Base-by-base conservation (phyloP, 2,329 filamentous ascomycete species). In the Diplodia mutila region DNA sequence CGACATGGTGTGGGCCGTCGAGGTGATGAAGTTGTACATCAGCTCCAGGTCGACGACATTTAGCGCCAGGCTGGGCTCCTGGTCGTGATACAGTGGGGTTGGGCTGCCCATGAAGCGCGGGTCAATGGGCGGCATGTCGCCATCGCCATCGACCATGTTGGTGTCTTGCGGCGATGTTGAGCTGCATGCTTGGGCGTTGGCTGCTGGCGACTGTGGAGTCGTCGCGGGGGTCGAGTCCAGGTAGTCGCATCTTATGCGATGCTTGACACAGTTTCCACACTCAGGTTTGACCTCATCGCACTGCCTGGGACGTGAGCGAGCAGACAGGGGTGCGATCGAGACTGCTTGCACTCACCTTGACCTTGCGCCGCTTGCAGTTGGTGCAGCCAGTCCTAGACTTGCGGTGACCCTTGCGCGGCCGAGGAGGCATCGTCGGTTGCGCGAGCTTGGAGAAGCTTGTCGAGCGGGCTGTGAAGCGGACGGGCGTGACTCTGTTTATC, bases 211-310 rank as follows among this genome's bases (percentile, higher is more conserved):
- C 7, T 37, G n/a, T 11, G 49, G 61, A 2, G 46, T 42, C 27
- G n/a, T 49, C 21, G 21, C 5, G 12, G 29, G 61, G 21, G 29
- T 51, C 21, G 51, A 25, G 23, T 53, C 51, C 49, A 54, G 48
- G 27, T 65, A 77, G 63, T 76, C 74, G 69, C 75, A 77, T 18
- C 54, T 34, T 3, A 71, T 70, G 27, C 70, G 72, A 67, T 76
- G 75, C 65, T 75, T 76, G 25, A 75, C 72, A 48, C 75, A 77
- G 48, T 75, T 75, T 8, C 71, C 71, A 65, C 75, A 77, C 27
- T 68, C 70, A 2, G 75, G 75, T 48, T 70, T 73, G 32, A 71
- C 70, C 66, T 77, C 75, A 67, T 76, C 75, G 65, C 75, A 77
- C 74, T 77, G 61, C 49, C n/a, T 8, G 34, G 32, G 49, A 23